Conservation (phyloP, 1,284 basidiomycete genomes). For the Sphaerobolus stellatus region DNA sequence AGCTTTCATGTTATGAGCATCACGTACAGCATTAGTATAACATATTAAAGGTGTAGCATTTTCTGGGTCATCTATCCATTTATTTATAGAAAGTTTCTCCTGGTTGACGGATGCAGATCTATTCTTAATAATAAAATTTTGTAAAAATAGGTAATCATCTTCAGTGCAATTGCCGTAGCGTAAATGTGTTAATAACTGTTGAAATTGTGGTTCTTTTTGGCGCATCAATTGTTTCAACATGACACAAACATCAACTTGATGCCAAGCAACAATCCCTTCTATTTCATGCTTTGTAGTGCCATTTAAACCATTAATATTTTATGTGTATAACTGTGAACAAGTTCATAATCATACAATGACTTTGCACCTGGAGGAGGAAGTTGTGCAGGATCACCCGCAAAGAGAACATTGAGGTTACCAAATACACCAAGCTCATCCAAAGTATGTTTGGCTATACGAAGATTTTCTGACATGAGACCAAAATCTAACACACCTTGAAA, state of each 20-base stretch:
- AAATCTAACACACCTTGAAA: neutral
- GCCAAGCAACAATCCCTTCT: neutral
- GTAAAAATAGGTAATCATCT: neutral
- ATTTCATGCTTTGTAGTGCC: neutral
- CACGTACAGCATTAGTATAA: conserved; percentile 8
- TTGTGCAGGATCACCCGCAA: conserved; percentile 5
- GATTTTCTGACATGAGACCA: conserved; percentile 1
- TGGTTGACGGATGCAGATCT: neutral
- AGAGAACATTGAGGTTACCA: conserved; percentile 3
- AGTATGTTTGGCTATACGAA: neutral
- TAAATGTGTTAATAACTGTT: neutral
- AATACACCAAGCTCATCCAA: neutral
- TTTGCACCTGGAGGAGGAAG: neutral
- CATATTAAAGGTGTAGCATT: neutral
- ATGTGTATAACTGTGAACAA: neutral
- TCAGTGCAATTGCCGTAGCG: neutral
- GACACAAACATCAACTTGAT: neutral
- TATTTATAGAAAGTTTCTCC: neutral
- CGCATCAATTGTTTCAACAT: neutral
- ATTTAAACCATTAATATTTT: neutral
- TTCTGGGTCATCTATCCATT: neutral
- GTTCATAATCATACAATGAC: neutral
- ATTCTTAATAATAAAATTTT: neutral
- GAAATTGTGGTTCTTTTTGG: neutral
- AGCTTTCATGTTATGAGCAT: neutral